Percentiles rank a stretch among this genome's conserved stretches.
phyloP scores from a whole-genome alignment of 2,329 filamentous ascomycete genomes.

The Parascedosporium putredinis region DNA sequence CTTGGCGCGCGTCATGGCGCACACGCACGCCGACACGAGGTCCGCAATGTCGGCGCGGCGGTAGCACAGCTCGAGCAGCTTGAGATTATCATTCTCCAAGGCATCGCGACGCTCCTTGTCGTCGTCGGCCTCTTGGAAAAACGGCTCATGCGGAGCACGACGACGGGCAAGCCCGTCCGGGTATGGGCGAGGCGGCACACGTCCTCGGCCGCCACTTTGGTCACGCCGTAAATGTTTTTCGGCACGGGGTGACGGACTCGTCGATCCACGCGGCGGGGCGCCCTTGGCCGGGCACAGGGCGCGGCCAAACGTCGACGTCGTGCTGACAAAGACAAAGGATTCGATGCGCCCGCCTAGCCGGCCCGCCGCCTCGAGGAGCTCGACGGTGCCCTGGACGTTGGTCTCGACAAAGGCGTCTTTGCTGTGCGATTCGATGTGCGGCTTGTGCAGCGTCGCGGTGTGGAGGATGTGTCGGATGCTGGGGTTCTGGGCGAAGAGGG shows the following conservation, averaged over 20 bases:
- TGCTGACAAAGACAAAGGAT: constrained; percentile 34
- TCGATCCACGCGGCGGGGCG: constrained; percentile 32
- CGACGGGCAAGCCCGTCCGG: constrained; percentile 26
- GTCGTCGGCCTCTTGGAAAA: constrained; percentile 38
- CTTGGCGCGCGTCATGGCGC: constrained; percentile 24
- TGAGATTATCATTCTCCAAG: constrained; percentile 32
- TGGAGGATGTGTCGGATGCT: constrained; percentile 31
- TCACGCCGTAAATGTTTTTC: constrained; percentile 39
- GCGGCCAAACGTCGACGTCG: constrained; percentile 33
- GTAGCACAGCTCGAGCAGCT: constrained; percentile 36
- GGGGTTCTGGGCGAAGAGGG: constrained; percentile 20
- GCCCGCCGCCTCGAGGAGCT: constrained; percentile 29
- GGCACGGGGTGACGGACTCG: constrained; percentile 28
- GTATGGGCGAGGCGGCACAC: constrained; percentile 30
- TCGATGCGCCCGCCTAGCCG: constrained; percentile 16
- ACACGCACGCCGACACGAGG: constrained; percentile 29
- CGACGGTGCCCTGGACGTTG: constrained; percentile 32
- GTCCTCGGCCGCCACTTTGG: constrained; percentile 38
- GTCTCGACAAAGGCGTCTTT: constrained; percentile 32
- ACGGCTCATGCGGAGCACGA: constrained; percentile 37
- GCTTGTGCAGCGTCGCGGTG: constrained; percentile 36
- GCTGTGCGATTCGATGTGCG: constrained; percentile 33
- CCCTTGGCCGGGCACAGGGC: constrained; percentile 26
- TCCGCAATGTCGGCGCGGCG: constrained; percentile 33
- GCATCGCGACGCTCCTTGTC: constrained; percentile 27